Evolutionary conservation across 1,284 basidiomycete species (phyloP), one percentile per base, ranked within the genome.

Genomic region (Prillingera fragicola): DNA sequence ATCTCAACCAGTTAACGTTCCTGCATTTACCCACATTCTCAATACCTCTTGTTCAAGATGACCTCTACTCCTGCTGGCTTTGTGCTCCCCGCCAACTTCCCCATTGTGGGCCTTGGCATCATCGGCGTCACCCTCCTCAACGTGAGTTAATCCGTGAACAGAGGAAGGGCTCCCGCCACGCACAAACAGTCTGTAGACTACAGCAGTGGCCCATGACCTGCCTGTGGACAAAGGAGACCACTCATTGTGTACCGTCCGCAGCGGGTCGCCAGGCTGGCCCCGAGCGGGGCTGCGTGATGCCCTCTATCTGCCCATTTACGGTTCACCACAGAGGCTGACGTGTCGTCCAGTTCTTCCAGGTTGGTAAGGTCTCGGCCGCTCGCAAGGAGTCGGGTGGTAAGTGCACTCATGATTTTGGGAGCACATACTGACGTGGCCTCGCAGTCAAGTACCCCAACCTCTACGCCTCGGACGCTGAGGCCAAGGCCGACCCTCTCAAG

Each of bases 381-480:
- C 62, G 65, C 37, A 63, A 61, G 45, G 49, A 14, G 19, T 40
- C 60, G 2, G 56, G 54, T 8, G 42, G 42, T 43, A 18, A n/a
- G 42, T 31, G 32, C 6, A 15, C 21, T 19, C 17, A 4, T 2
- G 7, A 10, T 17, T 2, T 3, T 6, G 7, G 4, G 5, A 7
- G 8, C 35, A 6, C 37, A 17, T 8, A 38, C 31, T n/a, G n/a
- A n/a, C n/a, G n/a, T n/a, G n/a, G n/a, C 5, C 5, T 7, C 25
- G 4, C 23, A 34, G 64, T 68, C 27, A 41, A 45, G 22, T 68
- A 69, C 54, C 65, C 67, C 24, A 59, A 51, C 28, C 33, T 64
- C 23, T 67, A 67, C 48, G 65, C 56, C 12, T 35, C 55, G 13
- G 67, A 63, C 33, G 60, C 56, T 5, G 64, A 65, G 33, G 64